These are phyloP conservation scores for Pythium aquatile DNA, from an alignment of 352 stramenopile genomes.

Conservation along the genomic window DNA sequence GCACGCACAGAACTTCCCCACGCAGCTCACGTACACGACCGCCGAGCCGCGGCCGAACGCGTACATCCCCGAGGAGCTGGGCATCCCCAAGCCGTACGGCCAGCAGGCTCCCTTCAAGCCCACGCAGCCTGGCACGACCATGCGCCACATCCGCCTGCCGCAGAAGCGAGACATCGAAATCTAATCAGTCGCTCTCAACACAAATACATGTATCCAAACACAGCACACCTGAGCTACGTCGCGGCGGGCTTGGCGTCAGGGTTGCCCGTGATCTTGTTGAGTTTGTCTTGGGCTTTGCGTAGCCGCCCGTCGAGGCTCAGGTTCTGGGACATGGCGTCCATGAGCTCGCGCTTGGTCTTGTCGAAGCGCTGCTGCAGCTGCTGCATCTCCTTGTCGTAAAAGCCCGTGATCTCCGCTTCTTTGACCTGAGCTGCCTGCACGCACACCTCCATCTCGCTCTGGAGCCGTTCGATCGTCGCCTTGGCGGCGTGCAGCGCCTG, in stretches of 20 bases:
- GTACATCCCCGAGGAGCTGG: constrained; percentile 92
- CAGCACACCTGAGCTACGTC: neutral
- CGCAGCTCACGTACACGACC: constrained; percentile 84
- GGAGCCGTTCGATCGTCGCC: constrained; percentile 29
- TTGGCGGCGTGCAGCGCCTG: constrained; percentile 25
- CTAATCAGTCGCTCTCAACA: constrained; percentile 34
- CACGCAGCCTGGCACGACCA: constrained; percentile 77
- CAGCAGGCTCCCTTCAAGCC: constrained; percentile 92
- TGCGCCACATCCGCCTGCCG: constrained; percentile 91
- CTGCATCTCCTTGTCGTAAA: constrained; percentile 44
- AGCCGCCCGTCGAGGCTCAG: constrained; percentile 60
- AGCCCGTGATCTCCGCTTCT: constrained; percentile 41
- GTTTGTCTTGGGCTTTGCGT: constrained; percentile 70
- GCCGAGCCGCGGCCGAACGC: constrained; percentile 91
- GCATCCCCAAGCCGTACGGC: constrained; percentile 93
- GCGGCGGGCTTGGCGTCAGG: neutral
- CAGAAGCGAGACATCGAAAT: constrained; percentile 92
- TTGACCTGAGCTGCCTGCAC: constrained; percentile 32
- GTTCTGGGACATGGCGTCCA: constrained; percentile 66
- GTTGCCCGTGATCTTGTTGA: constrained; percentile 39
- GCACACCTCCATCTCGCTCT: constrained; percentile 31
- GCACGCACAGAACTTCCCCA: constrained; percentile 61
- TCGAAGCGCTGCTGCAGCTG: constrained; percentile 60
- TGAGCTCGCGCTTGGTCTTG: constrained; percentile 74
- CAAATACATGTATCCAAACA: constrained; percentile 6